Evolutionary conservation across 768 basidiomycete genomes (phyloP).

Genomic region (Trametes cinnabarina): DNA sequence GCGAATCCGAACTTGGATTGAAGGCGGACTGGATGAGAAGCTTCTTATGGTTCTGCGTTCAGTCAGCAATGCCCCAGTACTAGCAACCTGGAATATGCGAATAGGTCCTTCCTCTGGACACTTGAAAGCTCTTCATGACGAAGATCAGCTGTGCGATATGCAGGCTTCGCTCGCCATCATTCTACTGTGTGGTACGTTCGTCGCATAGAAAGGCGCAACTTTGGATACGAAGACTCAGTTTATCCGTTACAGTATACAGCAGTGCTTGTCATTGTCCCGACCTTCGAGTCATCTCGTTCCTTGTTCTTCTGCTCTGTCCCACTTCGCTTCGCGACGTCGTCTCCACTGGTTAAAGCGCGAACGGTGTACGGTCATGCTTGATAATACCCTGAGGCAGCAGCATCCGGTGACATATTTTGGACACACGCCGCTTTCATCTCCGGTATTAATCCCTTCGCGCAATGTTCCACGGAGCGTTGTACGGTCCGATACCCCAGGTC

Average conservation of each 20-base stretch:
- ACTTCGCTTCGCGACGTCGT: conserved; percentile 5
- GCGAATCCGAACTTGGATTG: conserved; percentile 2
- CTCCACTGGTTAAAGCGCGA: not conserved
- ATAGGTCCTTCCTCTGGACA: not conserved
- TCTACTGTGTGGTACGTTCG: conserved; percentile 6
- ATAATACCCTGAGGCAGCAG: not conserved
- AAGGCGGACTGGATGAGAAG: not conserved
- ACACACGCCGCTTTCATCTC: conserved; percentile 20
- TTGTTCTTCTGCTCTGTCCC: not conserved
- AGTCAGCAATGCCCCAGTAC: not conserved
- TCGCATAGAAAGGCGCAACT: not conserved
- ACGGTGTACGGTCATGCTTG: conserved; percentile 4
- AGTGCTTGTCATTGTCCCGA: not conserved
- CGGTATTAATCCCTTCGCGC: conserved; percentile 11
- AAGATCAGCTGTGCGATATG: conserved; percentile 16
- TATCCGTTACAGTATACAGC: not conserved
- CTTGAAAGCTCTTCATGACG: not conserved
- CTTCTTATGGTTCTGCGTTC: not conserved
- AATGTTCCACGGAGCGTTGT: conserved; percentile 2
- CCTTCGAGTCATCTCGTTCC: not conserved
- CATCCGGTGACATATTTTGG: conserved; percentile 3
- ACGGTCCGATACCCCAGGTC: conserved; percentile 12
- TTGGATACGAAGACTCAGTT: not conserved
- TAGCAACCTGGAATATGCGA: conserved; percentile 3
- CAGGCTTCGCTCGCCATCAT: conserved; percentile 4